Percentiles rank a stretch among this genome's conserved stretches.
Conservation (phyloP, 2,329 filamentous ascomycete genomes). For the Hymenoscyphus scutula region DNA sequence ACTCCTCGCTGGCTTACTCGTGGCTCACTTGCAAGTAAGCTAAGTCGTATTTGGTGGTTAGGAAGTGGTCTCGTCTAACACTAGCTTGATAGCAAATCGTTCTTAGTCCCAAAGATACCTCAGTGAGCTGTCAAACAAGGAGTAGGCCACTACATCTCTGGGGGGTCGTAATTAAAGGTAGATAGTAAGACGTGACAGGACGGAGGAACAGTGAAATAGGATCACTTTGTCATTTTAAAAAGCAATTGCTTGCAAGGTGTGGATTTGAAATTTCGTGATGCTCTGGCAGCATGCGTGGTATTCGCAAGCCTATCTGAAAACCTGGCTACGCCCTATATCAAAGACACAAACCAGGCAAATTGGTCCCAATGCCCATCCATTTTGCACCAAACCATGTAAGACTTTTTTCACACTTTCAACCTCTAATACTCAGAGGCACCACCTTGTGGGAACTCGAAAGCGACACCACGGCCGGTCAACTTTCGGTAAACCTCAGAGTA, state of each 20-base stretch:
- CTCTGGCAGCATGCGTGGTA: slow-evolving; percentile 24
- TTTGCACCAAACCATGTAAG: slow-evolving; percentile 17
- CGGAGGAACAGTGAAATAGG: neutral
- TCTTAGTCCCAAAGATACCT: too few species aligned
- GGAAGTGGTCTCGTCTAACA: too few species aligned
- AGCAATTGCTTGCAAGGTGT: slow-evolving; percentile 4
- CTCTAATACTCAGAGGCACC: slow-evolving; percentile 76
- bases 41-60: too few species aligned
- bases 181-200: too few species aligned
- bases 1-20: too few species aligned
- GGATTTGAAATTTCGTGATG: slow-evolving; percentile 17
- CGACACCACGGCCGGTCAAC: slow-evolving; percentile 92
- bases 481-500: slow-evolving; percentile 99
- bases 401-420: slow-evolving; percentile 24
- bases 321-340: slow-evolving; percentile 30
- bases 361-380: slow-evolving; percentile 30
- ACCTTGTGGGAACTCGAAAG: slow-evolving; percentile 97
- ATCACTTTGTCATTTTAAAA: neutral
- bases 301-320: slow-evolving; percentile 28
- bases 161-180: too few species aligned
- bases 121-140: too few species aligned
- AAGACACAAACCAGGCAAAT: slow-evolving; percentile 16
- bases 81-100: too few species aligned
- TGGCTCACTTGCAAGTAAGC: too few species aligned
- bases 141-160: too few species aligned